Percentiles rank a stretch among this genome's conserved stretches.
These are phyloP conservation scores for Paraurostyla sp. DNA, from an alignment of 73 alveolate genomes.

Conservation along the genomic window DNA sequence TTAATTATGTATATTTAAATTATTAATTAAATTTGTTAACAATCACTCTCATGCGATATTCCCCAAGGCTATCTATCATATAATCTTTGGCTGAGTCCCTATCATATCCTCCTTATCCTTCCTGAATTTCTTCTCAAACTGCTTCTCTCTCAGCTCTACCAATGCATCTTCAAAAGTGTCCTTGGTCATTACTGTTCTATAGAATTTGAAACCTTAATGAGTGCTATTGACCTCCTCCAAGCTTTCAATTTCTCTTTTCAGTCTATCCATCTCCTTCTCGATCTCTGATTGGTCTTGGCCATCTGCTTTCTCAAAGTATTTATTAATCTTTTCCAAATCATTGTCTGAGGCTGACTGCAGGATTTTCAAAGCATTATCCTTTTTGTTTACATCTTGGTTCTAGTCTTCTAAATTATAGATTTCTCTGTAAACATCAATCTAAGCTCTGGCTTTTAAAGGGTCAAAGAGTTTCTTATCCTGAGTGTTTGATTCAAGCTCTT, in stretches of 20 bases:
- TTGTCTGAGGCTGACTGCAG: constrained; percentile 41
- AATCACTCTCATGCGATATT: background rate
- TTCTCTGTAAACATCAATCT: constrained; percentile 73
- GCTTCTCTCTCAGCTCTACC: constrained; percentile 68
- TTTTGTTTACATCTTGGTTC: constrained; percentile 31
- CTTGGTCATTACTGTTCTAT: constrained; percentile 71
- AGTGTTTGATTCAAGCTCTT: constrained; percentile 65
- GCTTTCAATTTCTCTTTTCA: constrained; percentile 60
- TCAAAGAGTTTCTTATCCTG: constrained; percentile 72
- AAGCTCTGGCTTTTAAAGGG: constrained; percentile 74
- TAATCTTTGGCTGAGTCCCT: constrained; percentile 72
- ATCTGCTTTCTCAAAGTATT: constrained; percentile 38
- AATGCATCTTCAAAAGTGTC: constrained; percentile 78
- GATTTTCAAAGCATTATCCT: constrained; percentile 23
- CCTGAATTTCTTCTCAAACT: constrained; percentile 74
- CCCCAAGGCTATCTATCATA: background rate
- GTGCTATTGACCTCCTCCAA: constrained; percentile 68
- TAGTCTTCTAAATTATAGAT: constrained; percentile 67
- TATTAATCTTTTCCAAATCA: constrained; percentile 49
- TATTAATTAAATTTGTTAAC: background rate
- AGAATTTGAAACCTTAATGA: constrained; percentile 78
- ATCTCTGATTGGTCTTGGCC: constrained; percentile 44
- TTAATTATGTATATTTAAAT: background rate
- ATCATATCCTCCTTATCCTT: constrained; percentile 65
- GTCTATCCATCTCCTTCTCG: constrained; percentile 57